Percentiles rank a stretch among this genome's conserved stretches.
Evolutionary conservation across 2,329 filamentous ascomycete genomes (phyloP).

Genomic region (Nemania sp.): DNA sequence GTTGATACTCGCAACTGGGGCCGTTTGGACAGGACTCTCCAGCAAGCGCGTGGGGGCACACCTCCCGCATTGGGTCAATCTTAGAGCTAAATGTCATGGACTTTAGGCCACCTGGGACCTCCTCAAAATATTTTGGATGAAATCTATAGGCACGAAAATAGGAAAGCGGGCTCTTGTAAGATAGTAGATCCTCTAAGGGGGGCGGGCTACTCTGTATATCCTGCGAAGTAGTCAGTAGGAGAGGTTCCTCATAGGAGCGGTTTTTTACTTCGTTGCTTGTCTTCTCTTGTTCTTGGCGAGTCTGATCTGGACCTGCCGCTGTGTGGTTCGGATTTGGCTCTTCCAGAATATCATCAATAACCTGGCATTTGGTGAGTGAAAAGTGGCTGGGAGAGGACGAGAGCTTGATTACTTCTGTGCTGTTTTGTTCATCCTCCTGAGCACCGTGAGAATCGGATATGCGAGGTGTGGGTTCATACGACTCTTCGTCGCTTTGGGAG

Average conservation of each 20-base stretch:
- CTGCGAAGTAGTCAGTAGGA: constrained; percentile 50
- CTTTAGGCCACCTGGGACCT: constrained; percentile 80
- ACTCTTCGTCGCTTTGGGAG: constrained; percentile 41
- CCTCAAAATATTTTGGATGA: constrained; percentile 78
- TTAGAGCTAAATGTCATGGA: constrained; percentile 95
- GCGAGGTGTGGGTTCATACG: constrained; percentile 41
- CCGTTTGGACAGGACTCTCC: constrained; percentile 79
- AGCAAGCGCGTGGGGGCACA: constrained; percentile 82
- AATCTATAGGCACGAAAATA: constrained; percentile 91
- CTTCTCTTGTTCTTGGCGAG: constrained; percentile 32
- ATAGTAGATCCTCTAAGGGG: constrained; percentile 56
- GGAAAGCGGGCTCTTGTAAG: constrained; percentile 86
- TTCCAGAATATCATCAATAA: constrained; percentile 41
- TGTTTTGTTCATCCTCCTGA: constrained; percentile 32
- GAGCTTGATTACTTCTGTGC: constrained; percentile 40
- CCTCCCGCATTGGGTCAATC: constrained; percentile 78
- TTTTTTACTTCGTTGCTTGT: constrained; percentile 50
- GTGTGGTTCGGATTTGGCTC: constrained; percentile 42
- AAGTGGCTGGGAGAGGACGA: constrained; percentile 14
- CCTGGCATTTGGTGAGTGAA: constrained; percentile 36
- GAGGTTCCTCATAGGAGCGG: constrained; percentile 47
- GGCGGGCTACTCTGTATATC: constrained; percentile 38
- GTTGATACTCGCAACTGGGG: constrained; percentile 78
- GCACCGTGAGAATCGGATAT: constrained; percentile 39
- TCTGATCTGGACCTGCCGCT: constrained; percentile 23